Evolutionary conservation across 2,329 filamentous ascomycete species (phyloP).

Genomic region (Sporothrix phasma): DNA sequence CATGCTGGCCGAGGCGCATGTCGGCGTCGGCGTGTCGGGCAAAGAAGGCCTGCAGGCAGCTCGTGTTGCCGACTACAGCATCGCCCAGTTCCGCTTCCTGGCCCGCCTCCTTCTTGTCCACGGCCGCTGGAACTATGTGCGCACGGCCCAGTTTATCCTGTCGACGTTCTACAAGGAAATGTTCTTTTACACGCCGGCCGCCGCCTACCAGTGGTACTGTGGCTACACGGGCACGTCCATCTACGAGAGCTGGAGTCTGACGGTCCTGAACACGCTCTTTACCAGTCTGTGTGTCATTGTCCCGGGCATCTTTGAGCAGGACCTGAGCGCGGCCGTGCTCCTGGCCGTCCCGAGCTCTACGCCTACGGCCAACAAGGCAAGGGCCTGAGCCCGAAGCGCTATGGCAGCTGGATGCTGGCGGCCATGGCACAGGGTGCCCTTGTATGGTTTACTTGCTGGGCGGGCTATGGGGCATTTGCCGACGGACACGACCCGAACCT

Average conservation of each 20-base stretch:
- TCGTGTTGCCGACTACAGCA: slow-evolving; percentile 75
- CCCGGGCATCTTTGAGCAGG: slow-evolving; percentile 74
- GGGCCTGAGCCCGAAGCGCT: slow-evolving; percentile 72
- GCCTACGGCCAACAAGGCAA: slow-evolving; percentile 64
- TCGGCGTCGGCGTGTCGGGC: slow-evolving; percentile 79
- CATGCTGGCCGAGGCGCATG: slow-evolving; percentile 86
- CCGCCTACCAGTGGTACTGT: slow-evolving; percentile 67
- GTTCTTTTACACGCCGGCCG: slow-evolving; percentile 75
- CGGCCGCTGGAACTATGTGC: slow-evolving; percentile 75
- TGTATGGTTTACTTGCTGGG: slow-evolving; percentile 58
- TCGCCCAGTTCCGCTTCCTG: slow-evolving; percentile 79
- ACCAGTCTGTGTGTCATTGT: slow-evolving; percentile 77
- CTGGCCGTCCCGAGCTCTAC: slow-evolving; percentile 75
- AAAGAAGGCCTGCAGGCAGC: slow-evolving; percentile 81
- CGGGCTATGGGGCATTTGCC: slow-evolving; percentile 40
- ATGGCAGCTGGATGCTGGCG: slow-evolving; percentile 72
- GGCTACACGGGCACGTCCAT: slow-evolving; percentile 83
- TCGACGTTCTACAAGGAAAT: slow-evolving; percentile 79
- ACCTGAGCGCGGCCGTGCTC: slow-evolving; percentile 63
- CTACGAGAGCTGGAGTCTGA: slow-evolving; percentile 73
- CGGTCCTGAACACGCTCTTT: slow-evolving; percentile 81
- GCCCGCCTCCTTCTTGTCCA: slow-evolving; percentile 70
- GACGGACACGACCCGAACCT: slow-evolving; percentile 53
- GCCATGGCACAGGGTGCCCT: slow-evolving; percentile 64
- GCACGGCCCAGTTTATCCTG: slow-evolving; percentile 74